These are phyloP conservation scores for Bruguiera hainesii DNA, from an alignment of 441 rosid species.

Conservation along the genomic window DNA sequence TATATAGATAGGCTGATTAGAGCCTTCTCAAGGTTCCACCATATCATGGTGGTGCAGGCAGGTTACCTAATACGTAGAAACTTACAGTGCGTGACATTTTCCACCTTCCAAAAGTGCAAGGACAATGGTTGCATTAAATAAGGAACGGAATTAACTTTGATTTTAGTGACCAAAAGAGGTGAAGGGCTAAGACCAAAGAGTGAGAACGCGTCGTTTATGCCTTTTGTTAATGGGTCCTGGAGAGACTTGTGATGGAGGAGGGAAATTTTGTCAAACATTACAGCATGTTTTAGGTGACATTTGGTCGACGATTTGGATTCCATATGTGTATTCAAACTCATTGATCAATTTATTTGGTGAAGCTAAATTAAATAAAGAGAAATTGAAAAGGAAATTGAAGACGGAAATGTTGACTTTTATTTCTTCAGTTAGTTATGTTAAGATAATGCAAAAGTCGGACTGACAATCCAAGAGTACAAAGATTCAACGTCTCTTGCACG, in stretches of 20 bases:
- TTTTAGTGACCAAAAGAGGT: not conserved
- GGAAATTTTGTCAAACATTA: constrained; percentile 14
- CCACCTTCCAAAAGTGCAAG: not conserved
- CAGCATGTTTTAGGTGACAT: not conserved
- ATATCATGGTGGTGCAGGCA: constrained; percentile 21
- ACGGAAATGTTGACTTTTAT: too few relatives aligned
- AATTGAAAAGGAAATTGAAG: too few relatives aligned
- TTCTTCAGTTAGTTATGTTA: too few relatives aligned
- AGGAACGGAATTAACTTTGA: not conserved
- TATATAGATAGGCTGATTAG: constrained; percentile 34
- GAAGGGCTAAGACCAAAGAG: not conserved
- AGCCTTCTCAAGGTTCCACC: constrained; percentile 17
- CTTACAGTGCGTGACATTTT: constrained; percentile 33
- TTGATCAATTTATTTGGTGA: not conserved
- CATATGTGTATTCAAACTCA: not conserved
- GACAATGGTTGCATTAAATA: not conserved
- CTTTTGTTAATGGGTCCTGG: not conserved
- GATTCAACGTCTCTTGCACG: too few relatives aligned
- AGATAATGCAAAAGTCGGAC: too few relatives aligned
- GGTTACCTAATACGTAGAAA: constrained; percentile 77
- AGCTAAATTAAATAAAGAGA: too few relatives aligned
- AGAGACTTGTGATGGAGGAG: constrained; percentile 1
- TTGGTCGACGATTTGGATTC: constrained; percentile 16
- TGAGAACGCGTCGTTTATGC: constrained; percentile 13
- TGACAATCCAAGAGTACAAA: too few relatives aligned